Conservation (phyloP, 1,284 basidiomycete genomes). For the Pseudozyma hubeiensis region DNA sequence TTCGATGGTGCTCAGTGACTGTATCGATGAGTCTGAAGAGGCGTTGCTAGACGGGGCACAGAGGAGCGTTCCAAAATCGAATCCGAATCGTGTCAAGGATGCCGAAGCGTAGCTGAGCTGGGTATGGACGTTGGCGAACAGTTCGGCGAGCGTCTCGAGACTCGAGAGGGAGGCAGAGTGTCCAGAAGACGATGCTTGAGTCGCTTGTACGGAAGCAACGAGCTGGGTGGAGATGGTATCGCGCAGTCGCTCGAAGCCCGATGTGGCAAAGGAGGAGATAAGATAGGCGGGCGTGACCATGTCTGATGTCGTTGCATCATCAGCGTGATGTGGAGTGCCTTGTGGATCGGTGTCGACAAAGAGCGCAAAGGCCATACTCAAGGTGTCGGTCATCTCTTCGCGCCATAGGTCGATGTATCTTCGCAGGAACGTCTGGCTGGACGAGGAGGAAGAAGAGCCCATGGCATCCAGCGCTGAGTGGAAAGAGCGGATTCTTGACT, state of each 20-base stretch:
- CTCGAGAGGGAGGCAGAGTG: conserved; percentile 3
- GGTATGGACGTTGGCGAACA: conserved; percentile 31
- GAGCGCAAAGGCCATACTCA: conserved; percentile 87
- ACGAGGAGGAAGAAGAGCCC: conserved; percentile 29
- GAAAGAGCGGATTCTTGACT: conserved; percentile 75
- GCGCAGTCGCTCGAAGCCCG: conserved; percentile 25
- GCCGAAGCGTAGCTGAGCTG: conserved; percentile 47
- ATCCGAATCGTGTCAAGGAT: conserved; percentile 34
- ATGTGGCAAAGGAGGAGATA: conserved; percentile 34
- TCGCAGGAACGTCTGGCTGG: conserved; percentile 34
- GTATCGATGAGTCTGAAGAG: neutral
- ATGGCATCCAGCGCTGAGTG: conserved; percentile 70
- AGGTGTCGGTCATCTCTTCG: conserved; percentile 89
- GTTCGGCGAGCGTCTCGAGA: conserved; percentile 30
- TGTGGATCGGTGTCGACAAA: conserved; percentile 77
- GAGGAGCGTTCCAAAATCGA: conserved; percentile 44
- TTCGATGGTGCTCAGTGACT: conserved; percentile 22
- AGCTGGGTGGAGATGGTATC: conserved; percentile 22
- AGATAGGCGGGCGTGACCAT: conserved; percentile 36
- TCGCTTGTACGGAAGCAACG: neutral
- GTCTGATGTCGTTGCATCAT: neutral
- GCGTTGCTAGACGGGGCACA: conserved; percentile 1
- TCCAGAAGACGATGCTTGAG: neutral
- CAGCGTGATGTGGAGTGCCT: neutral
- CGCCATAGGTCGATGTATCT: conserved; percentile 90